Evolutionary conservation across 805 yeast genomes (phyloP).

Genomic region (Groenewaldozyma salmanticensis): DNA sequence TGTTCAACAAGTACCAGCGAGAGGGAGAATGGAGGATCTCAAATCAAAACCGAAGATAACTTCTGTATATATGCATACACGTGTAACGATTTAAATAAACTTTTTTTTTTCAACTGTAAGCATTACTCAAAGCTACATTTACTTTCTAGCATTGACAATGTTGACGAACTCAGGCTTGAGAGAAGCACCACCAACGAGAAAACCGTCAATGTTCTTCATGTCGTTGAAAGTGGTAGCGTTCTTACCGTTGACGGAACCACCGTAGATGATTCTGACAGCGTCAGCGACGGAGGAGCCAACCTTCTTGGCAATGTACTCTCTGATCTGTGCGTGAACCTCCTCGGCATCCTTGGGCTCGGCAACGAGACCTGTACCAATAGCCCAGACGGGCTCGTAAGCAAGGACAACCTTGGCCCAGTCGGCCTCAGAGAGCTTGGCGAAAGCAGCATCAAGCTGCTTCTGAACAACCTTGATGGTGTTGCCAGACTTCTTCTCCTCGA

Average conservation of each 20-base stretch:
- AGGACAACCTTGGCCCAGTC: constrained; percentile 92
- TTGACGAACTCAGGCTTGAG: constrained; percentile 96
- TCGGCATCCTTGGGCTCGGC: constrained; percentile 98
- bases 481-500: constrained; percentile 88
- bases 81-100: background rate
- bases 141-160: constrained; percentile 63
- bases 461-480: constrained; percentile 77
- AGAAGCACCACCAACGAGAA: constrained; percentile 99
- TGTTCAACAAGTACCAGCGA: constrained; percentile 49
- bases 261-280: constrained; percentile 83
- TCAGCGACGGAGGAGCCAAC: constrained; percentile 74
- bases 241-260: constrained; percentile 96
- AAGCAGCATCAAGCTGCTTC: constrained; percentile 84
- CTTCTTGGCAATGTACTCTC: constrained; percentile 68
- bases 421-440: constrained; percentile 48
- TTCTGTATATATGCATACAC: too few relatives aligned
- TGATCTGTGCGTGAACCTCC: constrained; percentile 81
- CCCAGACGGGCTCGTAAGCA: constrained; percentile 99
- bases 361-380: constrained; percentile 98
- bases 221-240: constrained; percentile 85
- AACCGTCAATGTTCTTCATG: constrained; percentile 92
- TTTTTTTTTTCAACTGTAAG: background rate
- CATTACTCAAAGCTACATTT: background rate
- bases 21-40: constrained; percentile 11
- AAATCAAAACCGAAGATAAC: background rate